Percentiles rank a stretch among this genome's conserved stretches.
These are phyloP conservation scores for Aspergillus olivimuriae DNA, from an alignment of 495 filamentous ascomycete species.

Conservation along the genomic window DNA sequence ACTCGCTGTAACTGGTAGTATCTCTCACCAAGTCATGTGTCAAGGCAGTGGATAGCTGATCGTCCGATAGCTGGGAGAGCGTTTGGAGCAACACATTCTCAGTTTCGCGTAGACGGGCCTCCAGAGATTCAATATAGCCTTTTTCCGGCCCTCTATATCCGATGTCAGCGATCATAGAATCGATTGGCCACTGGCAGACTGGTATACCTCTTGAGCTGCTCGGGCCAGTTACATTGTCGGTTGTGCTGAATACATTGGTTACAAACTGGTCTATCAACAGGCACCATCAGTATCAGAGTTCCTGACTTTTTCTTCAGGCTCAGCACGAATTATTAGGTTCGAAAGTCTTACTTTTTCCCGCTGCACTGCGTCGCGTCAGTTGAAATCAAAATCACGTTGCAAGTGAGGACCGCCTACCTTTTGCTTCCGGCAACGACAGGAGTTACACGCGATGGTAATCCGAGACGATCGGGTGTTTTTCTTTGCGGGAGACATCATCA, in stretches of 20 bases:
- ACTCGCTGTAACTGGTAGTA: no score
- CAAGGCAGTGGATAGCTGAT: slow-evolving; percentile 21
- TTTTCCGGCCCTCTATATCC: slow-evolving; percentile 34
- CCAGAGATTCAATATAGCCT: slow-evolving; percentile 34
- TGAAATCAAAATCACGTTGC: no score
- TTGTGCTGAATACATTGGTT: background rate
- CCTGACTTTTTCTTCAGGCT: no score
- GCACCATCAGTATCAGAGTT: no score
- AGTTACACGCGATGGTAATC: background rate
- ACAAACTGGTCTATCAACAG: background rate
- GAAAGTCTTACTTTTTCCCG: background rate
- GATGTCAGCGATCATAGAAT: no score
- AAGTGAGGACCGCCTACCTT: no score
- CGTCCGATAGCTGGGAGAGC: slow-evolving; percentile 25
- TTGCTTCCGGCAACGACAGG: background rate
- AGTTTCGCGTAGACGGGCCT: slow-evolving; percentile 33
- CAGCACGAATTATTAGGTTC: no score
- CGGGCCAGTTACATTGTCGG: background rate
- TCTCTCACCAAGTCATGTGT: no score
- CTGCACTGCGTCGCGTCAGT: no score
- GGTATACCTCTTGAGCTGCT: background rate
- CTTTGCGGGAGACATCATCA: background rate
- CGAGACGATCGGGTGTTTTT: background rate
- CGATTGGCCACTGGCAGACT: no score
- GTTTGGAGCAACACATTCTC: slow-evolving; percentile 28